These are phyloP conservation scores for Leptodontidium sp. DNA, from an alignment of 2,329 filamentous ascomycete genomes.

Conservation along the genomic window DNA sequence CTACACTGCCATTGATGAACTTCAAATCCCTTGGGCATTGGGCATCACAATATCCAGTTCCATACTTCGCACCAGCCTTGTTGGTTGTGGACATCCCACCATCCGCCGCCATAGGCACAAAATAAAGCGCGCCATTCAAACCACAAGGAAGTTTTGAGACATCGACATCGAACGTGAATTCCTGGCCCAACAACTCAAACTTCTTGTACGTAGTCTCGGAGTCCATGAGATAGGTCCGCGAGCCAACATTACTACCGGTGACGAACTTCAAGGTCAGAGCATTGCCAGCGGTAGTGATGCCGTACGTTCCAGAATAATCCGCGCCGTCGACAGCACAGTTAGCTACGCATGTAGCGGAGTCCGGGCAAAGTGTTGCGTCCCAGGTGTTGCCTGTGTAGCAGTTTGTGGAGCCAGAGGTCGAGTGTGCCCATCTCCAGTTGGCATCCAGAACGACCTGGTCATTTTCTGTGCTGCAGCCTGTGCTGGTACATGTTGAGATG, in stretches of 20 bases:
- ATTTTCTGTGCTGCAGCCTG: slow-evolving; percentile 56
- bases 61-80: slow-evolving; percentile 66
- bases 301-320: slow-evolving; percentile 60
- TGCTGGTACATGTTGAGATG: slow-evolving; percentile 58
- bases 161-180: slow-evolving; percentile 79
- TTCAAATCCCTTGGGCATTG: slow-evolving; percentile 62
- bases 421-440: slow-evolving; percentile 68
- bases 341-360: slow-evolving; percentile 55
- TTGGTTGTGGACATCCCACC: slow-evolving; percentile 64
- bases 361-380: slow-evolving; percentile 53
- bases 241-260: slow-evolving; percentile 60
- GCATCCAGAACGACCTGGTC: slow-evolving; percentile 61
- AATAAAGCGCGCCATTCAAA: slow-evolving; percentile 76
- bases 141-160: slow-evolving; percentile 74
- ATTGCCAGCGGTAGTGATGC: slow-evolving; percentile 62
- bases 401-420: slow-evolving; percentile 51
- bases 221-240: slow-evolving; percentile 72
- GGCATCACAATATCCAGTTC: slow-evolving; percentile 72
- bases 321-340: slow-evolving; percentile 64
- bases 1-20: slow-evolving; percentile 61
- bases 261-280: slow-evolving; percentile 65
- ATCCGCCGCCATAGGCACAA: slow-evolving; percentile 68
- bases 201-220: slow-evolving; percentile 69
- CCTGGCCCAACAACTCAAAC: slow-evolving; percentile 70
- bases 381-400: slow-evolving; percentile 55